Conservation (phyloP, 345 rosid genomes). For the Syzygium grande region DNA sequence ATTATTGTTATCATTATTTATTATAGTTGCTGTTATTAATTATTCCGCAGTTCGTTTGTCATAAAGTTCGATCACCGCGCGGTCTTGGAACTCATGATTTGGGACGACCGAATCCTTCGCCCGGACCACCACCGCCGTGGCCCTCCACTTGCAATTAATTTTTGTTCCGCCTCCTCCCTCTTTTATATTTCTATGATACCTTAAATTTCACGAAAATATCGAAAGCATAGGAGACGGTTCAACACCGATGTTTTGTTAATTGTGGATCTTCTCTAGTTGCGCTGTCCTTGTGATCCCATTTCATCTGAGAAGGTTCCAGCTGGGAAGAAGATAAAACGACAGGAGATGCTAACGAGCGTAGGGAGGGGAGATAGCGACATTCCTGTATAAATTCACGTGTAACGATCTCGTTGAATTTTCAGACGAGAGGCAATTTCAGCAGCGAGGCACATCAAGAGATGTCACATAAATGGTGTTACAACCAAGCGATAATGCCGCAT, state of each 20-base stretch:
- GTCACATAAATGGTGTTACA: not conserved
- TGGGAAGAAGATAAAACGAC: no score
- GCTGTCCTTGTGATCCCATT: no score
- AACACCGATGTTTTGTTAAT: no score
- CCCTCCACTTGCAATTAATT: not conserved
- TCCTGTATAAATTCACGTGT: not conserved
- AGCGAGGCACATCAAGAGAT: accelerated
- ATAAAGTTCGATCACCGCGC: not conserved
- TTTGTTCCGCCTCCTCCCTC: not conserved
- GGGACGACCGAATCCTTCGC: not conserved
- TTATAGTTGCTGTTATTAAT: no score
- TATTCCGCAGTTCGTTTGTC: no score
- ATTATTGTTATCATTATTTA: not conserved
- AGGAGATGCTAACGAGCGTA: not conserved
- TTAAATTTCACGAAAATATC: not conserved
- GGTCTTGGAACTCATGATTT: not conserved
- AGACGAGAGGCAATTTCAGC: not conserved
- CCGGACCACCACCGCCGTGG: not conserved
- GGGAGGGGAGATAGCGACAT: not conserved
- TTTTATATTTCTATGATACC: not conserved
- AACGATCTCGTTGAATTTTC: not conserved
- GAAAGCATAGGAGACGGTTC: not conserved
- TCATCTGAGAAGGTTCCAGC: no score
- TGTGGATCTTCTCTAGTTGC: no score
- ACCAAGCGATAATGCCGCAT: not conserved